Conservation (phyloP, 2,329 filamentous ascomycete species). For the Alternaria rosae region DNA sequence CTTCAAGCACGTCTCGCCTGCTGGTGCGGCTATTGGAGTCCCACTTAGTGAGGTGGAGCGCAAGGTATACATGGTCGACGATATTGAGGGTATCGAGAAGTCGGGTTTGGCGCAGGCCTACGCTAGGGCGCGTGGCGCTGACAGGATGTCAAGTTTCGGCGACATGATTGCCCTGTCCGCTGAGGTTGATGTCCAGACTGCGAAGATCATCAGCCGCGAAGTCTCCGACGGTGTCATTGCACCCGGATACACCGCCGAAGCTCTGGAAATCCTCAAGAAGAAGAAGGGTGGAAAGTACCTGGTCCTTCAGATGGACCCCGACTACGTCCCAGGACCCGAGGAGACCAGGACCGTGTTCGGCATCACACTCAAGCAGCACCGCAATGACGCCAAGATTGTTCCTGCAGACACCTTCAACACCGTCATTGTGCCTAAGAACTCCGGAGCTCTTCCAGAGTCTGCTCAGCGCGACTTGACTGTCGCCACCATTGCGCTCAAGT, state of each 20-base stretch:
- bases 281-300: constrained; percentile 99
- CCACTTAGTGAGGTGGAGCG: constrained; percentile 86
- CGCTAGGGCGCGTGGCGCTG: constrained; percentile 90
- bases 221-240: constrained; percentile 97
- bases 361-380: constrained; percentile 85
- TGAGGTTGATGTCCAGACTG: constrained; percentile 80
- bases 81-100: constrained; percentile 86
- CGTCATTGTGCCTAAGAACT: constrained; percentile 86
- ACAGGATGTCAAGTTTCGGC: constrained; percentile 98
- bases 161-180: constrained; percentile 95
- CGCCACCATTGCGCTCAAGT: constrained; percentile 96
- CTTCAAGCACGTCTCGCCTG: constrained; percentile 97
- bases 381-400: constrained; percentile 88
- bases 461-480: constrained; percentile 91
- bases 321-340: constrained; percentile 75
- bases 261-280: constrained; percentile 90
- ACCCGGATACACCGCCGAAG: constrained; percentile 82
- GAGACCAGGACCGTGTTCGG: constrained; percentile 92
- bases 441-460: constrained; percentile 73
- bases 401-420: constrained; percentile 82
- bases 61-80: constrained; percentile 98
- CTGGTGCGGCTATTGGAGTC: constrained; percentile 91
- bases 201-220: constrained; percentile 97
- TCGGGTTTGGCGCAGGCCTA: constrained; percentile 93
- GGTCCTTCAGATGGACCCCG: constrained; percentile 90